phyloP scores from a whole-genome alignment of 2,329 filamentous ascomycete genomes.

The Fusarium mundagurra region DNA sequence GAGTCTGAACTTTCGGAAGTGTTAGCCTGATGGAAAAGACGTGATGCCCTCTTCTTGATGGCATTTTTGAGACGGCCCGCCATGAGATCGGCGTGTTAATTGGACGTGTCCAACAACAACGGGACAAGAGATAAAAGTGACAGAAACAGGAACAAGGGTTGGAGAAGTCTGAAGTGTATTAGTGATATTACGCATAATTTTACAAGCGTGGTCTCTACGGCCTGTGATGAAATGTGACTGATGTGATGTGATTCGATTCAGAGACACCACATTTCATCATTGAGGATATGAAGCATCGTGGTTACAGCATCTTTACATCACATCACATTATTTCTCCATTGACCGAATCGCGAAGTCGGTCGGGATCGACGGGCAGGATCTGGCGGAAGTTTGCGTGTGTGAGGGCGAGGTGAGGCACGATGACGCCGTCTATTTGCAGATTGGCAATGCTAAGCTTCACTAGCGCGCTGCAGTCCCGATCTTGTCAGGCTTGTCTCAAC shows the following conservation, averaged over 20 bases:
- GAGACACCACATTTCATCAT: slow-evolving; percentile 5
- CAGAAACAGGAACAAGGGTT: not conserved
- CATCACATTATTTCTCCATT: slow-evolving; percentile 2
- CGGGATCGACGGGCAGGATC: slow-evolving; percentile 33
- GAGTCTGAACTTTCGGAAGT: not conserved
- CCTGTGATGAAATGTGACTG: not conserved
- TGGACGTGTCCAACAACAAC: not conserved
- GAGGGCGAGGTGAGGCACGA: not conserved
- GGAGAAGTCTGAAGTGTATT: slow-evolving; percentile 1
- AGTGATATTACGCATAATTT: not conserved
- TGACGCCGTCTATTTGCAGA: slow-evolving; percentile 12
- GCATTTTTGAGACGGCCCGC: slow-evolving; percentile 28
- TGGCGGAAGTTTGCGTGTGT: slow-evolving; percentile 20
- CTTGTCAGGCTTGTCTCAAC: slow-evolving; percentile 10
- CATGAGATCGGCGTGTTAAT: slow-evolving; percentile 9
- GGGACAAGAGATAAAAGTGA: not conserved
- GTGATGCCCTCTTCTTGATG: slow-evolving; percentile 33
- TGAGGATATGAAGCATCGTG: not conserved
- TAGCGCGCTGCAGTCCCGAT: not conserved
- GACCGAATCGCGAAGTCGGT: not conserved
- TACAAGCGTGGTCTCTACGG: not conserved
- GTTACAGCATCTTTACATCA: slow-evolving; percentile 11
- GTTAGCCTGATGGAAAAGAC: slow-evolving; percentile 16
- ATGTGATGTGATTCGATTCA: not conserved
- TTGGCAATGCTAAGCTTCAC: not conserved